A percentile compares a stretch with the other conserved stretches of the same genome.
phyloP scores from a whole-genome alignment of 169 alveolate genomes.

The Sarcocystis neurona region DNA sequence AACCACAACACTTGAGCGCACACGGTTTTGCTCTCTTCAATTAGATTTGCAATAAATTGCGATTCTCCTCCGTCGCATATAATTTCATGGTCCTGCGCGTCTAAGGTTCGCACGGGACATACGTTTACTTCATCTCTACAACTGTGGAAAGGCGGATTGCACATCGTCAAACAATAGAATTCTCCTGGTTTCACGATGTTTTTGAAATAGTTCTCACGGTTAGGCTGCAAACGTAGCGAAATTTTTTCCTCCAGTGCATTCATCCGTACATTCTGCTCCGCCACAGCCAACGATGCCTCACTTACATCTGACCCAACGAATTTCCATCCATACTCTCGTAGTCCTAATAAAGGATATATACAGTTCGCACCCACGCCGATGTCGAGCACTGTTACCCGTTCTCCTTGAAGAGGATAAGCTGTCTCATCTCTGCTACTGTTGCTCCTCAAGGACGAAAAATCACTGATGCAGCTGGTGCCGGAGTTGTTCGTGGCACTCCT shows the following conservation, averaged over 20 bases:
- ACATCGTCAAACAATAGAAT: constrained; percentile 63
- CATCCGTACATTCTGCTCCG: constrained; percentile 48
- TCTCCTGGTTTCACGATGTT: constrained; percentile 49
- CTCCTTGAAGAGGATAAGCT: constrained; percentile 53
- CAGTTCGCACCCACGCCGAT: constrained; percentile 76
- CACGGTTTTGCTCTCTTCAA: constrained; percentile 57
- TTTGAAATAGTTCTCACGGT: constrained; percentile 35
- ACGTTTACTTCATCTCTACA: constrained; percentile 26
- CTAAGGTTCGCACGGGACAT: constrained; percentile 60
- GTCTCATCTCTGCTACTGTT: neutral
- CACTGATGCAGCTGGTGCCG: too few relatives aligned
- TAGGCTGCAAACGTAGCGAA: constrained; percentile 57
- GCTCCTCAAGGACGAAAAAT: neutral
- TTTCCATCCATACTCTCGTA: constrained; percentile 66
- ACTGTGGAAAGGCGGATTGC: constrained; percentile 73
- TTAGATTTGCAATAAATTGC: constrained; percentile 60
- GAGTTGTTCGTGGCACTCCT: too few relatives aligned
- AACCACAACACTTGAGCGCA: constrained; percentile 68
- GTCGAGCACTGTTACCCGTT: constrained; percentile 64
- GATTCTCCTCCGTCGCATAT: constrained; percentile 72
- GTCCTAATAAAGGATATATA: constrained; percentile 68
- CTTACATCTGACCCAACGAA: constrained; percentile 72
- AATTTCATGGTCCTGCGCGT: constrained; percentile 60
- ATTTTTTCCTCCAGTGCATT: constrained; percentile 54
- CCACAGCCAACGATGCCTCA: constrained; percentile 57